These are phyloP conservation scores for Hyaloscypha hepaticicola DNA, from an alignment of 495 filamentous ascomycete genomes.

Conservation along the genomic window DNA sequence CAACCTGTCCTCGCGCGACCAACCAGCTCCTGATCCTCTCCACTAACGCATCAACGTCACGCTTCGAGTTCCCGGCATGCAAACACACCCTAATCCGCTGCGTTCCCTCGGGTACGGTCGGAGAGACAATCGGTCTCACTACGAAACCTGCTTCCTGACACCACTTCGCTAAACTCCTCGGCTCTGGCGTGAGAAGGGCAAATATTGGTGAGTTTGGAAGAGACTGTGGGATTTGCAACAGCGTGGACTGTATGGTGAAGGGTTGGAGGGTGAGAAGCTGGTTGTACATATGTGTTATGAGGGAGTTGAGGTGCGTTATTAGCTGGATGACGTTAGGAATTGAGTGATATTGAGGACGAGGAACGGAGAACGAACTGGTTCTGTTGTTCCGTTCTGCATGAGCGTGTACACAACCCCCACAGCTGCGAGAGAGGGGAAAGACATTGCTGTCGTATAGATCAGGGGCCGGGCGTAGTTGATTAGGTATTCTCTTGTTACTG, in stretches of 20 bases:
- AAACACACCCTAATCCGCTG: constrained; percentile 54
- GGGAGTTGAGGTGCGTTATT: constrained; percentile 31
- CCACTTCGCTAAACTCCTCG: constrained; percentile 47
- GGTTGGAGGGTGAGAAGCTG: constrained; percentile 8
- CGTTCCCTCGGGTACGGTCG: constrained; percentile 52
- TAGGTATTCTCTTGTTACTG: constrained; percentile 50
- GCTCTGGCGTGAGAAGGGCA: constrained; percentile 43
- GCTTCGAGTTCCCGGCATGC: constrained; percentile 50
- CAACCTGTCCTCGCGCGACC: background rate
- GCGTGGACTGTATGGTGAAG: background rate
- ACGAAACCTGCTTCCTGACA: constrained; percentile 51
- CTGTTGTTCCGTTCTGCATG: constrained; percentile 44
- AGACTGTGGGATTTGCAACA: constrained; percentile 30
- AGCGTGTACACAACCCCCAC: constrained; percentile 51
- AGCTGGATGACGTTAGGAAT: constrained; percentile 24
- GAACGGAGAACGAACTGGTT: constrained; percentile 35
- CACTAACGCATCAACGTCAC: constrained; percentile 45
- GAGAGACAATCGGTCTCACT: constrained; percentile 54
- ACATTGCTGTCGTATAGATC: constrained; percentile 61
- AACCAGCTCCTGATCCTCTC: constrained; percentile 44
- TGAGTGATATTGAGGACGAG: background rate
- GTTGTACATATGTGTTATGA: constrained; percentile 31
- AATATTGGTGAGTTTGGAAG: constrained; percentile 41
- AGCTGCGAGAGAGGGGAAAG: constrained; percentile 50
- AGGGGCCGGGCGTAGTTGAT: constrained; percentile 62